Evolutionary conservation across 805 yeast species (phyloP).

Genomic region (Ogataea chonburiensis): DNA sequence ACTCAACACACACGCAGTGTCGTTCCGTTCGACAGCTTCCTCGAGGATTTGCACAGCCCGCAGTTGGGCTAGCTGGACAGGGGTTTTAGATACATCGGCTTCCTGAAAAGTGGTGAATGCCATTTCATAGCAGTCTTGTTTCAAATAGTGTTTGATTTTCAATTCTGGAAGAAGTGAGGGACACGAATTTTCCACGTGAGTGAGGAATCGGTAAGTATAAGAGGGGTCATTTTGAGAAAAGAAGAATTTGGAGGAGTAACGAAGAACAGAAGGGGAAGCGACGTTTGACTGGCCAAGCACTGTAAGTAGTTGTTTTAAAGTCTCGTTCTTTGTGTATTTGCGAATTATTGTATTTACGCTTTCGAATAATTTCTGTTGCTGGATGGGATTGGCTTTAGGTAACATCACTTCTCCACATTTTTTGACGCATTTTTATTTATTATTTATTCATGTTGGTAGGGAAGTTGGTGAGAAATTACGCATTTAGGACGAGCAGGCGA

Average conservation of each 20-base stretch:
- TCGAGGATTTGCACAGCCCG: conserved; percentile 18
- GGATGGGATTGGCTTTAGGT: too few relatives aligned
- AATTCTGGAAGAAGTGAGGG: background rate
- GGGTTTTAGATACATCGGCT: background rate
- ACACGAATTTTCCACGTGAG: conserved; percentile 4
- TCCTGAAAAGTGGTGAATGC: conserved; percentile 25
- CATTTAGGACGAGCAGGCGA: too few relatives aligned
- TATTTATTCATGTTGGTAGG: background rate
- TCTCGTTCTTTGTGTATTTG: too few relatives aligned
- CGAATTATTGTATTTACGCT: too few relatives aligned
- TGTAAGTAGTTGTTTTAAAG: background rate
- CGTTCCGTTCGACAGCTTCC: conserved; percentile 23
- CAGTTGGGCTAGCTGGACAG: conserved; percentile 6
- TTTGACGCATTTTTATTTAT: background rate
- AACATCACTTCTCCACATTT: conserved; percentile 6
- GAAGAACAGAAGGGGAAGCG: background rate
- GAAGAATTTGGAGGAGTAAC: conserved; percentile 13
- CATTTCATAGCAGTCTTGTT: conserved; percentile 23
- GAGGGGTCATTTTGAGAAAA: conserved; percentile 9
- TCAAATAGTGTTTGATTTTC: conserved; percentile 21
- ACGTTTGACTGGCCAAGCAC: background rate
- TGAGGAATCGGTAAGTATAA: conserved; percentile 16
- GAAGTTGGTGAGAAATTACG: background rate
- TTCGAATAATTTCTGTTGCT: too few relatives aligned
- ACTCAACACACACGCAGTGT: conserved; percentile 18